A percentile compares a stretch with the other conserved stretches of the same genome.
These are phyloP conservation scores for Fusarium mexicanum DNA, from an alignment of 2,329 filamentous ascomycete genomes.

Conservation along the genomic window DNA sequence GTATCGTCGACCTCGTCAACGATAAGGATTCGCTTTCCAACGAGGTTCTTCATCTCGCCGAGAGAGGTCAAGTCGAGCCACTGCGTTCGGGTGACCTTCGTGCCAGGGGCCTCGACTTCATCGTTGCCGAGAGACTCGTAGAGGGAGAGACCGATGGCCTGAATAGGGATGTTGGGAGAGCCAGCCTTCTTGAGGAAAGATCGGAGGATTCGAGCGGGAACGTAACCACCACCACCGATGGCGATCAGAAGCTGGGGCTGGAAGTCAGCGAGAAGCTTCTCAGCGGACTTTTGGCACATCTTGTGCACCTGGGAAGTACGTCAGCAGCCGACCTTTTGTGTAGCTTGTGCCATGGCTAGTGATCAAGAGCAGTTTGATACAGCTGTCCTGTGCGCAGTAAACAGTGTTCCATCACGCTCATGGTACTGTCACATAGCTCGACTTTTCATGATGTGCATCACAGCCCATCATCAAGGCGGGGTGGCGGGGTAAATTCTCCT, in stretches of 20 bases:
- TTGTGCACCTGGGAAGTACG: slow-evolving; percentile 81
- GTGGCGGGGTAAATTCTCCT: slow-evolving; percentile 48
- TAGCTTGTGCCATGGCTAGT: background rate
- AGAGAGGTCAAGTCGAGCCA: slow-evolving; percentile 93
- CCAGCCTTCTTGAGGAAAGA: slow-evolving; percentile 95
- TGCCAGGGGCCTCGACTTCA: slow-evolving; percentile 76
- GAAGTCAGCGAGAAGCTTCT: slow-evolving; percentile 83
- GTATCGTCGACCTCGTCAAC: slow-evolving; percentile 85
- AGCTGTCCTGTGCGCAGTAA: background rate
- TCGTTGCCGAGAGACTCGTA: slow-evolving; percentile 82
- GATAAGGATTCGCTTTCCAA: slow-evolving; percentile 45
- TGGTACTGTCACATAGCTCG: slow-evolving; percentile 3
- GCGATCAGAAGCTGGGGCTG: slow-evolving; percentile 97
- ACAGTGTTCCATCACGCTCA: background rate
- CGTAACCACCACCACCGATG: slow-evolving; percentile 96
- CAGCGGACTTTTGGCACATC: slow-evolving; percentile 88
- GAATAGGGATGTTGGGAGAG: slow-evolving; percentile 95
- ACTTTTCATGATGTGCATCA: slow-evolving; percentile 31
- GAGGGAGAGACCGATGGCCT: slow-evolving; percentile 96
- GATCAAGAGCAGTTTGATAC: background rate
- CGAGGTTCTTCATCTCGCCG: slow-evolving; percentile 69
- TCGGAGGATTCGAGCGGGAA: slow-evolving; percentile 94
- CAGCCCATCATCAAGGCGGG: slow-evolving; percentile 37
- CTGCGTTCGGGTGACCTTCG: slow-evolving; percentile 96
- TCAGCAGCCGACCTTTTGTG: slow-evolving; percentile 16